Evolutionary conservation across 129 eudicot genomes (phyloP).

Genomic region (Erigeron canadensis): DNA sequence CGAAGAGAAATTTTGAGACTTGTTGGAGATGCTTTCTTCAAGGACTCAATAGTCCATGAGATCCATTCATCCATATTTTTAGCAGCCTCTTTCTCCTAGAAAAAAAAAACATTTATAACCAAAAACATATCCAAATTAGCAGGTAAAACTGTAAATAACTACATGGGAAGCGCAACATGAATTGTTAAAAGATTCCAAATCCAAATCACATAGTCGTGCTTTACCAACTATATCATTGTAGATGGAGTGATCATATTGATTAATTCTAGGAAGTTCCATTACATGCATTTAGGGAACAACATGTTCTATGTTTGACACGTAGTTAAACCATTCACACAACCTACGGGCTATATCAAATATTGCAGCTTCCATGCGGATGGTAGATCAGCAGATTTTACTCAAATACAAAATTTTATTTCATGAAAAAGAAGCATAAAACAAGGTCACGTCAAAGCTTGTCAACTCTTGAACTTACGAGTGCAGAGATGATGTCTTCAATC

Average conservation of each 20-base stretch:
- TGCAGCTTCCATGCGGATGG: neutral
- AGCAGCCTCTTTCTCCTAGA: constrained; percentile 65
- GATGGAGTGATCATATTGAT: no score
- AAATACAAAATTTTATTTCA: neutral
- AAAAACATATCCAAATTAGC: neutral
- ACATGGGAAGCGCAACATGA: neutral
- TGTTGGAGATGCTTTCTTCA: constrained; percentile 87
- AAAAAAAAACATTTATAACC: neutral
- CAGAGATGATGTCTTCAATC: constrained; percentile 71
- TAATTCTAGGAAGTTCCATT: neutral
- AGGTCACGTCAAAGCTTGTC: neutral
- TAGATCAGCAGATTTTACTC: neutral
- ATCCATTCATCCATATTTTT: constrained; percentile 77
- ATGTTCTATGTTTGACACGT: neutral
- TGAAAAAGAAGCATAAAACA: neutral
- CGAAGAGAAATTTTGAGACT: constrained; percentile 90
- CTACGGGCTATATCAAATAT: neutral
- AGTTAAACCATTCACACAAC: neutral
- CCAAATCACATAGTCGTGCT: neutral
- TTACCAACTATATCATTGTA: no score
- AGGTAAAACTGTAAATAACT: neutral
- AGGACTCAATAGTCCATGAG: constrained; percentile 54
- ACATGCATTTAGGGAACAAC: neutral
- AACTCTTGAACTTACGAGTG: constrained; percentile 55
- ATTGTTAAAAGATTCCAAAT: neutral